Conservation (phyloP, 2,329 filamentous ascomycete genomes). For the Grosmannia clavigera region DNA sequence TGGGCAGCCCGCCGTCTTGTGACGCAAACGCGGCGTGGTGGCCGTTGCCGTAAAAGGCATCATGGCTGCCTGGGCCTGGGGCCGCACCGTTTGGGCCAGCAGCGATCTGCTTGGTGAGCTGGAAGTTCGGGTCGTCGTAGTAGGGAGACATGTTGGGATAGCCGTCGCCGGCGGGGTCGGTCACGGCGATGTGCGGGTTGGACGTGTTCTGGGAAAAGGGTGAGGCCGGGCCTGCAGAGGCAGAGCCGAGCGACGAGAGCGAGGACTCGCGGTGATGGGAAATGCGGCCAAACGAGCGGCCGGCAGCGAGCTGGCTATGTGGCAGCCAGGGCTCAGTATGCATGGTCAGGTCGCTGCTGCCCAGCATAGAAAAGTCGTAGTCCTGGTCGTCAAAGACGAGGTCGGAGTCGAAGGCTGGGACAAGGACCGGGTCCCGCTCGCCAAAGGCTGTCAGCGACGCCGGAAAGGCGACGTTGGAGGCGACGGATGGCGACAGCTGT, state of each 20-base stretch:
- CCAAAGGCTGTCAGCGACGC: conserved; percentile 17
- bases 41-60: conserved; percentile 24
- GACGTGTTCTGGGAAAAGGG: conserved; percentile 42
- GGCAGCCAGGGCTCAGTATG: conserved; percentile 29
- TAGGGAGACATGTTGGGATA: conserved; percentile 27
- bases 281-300: conserved; percentile 24
- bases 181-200: conserved; percentile 46
- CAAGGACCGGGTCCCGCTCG: conserved; percentile 11
- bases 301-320: conserved; percentile 21
- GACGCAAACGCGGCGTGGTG: conserved; percentile 24
- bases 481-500: conserved; percentile 10
- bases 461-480: not conserved
- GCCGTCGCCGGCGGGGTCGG: conserved; percentile 34
- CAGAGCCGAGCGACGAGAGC: conserved; percentile 46
- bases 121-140: conserved; percentile 31
- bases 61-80: conserved; percentile 14
- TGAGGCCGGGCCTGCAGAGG: conserved; percentile 47
- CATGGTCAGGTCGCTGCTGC: conserved; percentile 17
- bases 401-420: conserved; percentile 11
- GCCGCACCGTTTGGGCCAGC: not conserved
- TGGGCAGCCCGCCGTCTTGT: conserved; percentile 18
- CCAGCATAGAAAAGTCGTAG: conserved; percentile 11
- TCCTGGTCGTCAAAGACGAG: conserved; percentile 11
- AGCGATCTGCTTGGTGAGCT: conserved; percentile 28
- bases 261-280: conserved; percentile 49